Evolutionary conservation across 352 stramenopile genomes (phyloP).

Genomic region (Phytophthora idaei): DNA sequence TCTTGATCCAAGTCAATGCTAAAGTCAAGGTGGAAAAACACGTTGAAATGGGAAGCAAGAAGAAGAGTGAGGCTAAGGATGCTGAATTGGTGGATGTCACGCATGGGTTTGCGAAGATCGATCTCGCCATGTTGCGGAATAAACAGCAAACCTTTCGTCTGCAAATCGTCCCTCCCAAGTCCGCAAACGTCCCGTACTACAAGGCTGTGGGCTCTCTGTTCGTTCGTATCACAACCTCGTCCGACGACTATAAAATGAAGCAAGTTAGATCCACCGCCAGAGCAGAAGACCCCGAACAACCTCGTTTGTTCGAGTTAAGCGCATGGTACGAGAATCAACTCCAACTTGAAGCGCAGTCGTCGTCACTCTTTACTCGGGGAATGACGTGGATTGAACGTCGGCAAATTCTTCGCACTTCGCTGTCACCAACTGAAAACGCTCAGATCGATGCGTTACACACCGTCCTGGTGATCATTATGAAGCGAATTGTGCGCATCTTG

Average conservation of each 20-base stretch:
- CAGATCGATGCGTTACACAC: slow-evolving; percentile 68
- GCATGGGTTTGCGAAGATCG: slow-evolving; percentile 55
- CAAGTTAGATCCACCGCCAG: background rate
- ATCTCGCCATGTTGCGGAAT: slow-evolving; percentile 45
- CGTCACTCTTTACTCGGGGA: slow-evolving; percentile 14
- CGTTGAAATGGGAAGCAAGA: background rate
- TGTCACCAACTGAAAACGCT: slow-evolving; percentile 63
- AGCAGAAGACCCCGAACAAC: background rate
- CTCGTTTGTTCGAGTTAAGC: slow-evolving; percentile 21
- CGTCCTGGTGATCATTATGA: slow-evolving; percentile 58
- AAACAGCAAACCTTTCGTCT: slow-evolving; percentile 49
- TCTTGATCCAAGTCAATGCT: slow-evolving; percentile 53
- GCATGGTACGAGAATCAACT: slow-evolving; percentile 44
- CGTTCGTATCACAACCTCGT: slow-evolving; percentile 32
- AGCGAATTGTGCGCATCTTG: slow-evolving; percentile 56
- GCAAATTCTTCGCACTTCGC: slow-evolving; percentile 48
- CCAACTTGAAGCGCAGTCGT: slow-evolving; percentile 9
- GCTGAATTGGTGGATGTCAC: slow-evolving; percentile 11
- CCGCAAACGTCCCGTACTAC: slow-evolving; percentile 47
- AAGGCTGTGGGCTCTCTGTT: slow-evolving; percentile 58
- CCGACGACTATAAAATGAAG: background rate
- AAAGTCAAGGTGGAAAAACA: slow-evolving; percentile 3
- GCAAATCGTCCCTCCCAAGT: slow-evolving; percentile 44
- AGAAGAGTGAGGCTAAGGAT: background rate
- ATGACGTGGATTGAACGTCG: slow-evolving; percentile 53